Evolutionary conservation across 345 rosid species (phyloP).

Genomic region (Melastoma malabathricum): DNA sequence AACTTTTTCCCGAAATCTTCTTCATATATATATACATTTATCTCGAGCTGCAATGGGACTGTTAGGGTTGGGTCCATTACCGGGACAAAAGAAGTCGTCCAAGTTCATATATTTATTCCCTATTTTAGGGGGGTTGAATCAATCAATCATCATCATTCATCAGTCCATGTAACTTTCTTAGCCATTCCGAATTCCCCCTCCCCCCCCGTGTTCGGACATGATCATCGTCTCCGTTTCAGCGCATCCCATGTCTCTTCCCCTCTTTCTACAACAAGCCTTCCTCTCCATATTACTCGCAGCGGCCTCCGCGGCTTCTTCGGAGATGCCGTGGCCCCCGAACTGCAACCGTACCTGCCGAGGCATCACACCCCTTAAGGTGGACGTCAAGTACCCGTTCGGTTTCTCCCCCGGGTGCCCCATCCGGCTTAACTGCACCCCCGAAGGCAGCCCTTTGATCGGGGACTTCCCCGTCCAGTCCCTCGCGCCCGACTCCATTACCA

Average conservation of each 20-base stretch:
- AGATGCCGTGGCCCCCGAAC: not conserved
- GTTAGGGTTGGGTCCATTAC: too few species aligned
- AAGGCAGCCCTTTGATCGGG: constrained; percentile 11
- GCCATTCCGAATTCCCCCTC: too few species aligned
- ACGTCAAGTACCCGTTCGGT: constrained; percentile 47
- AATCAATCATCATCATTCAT: too few species aligned
- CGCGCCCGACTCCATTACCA: constrained; percentile 13
- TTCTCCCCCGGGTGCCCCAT: constrained; percentile 41
- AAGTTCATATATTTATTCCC: too few species aligned
- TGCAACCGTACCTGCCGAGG: constrained; percentile 29
- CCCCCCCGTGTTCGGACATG: too few species aligned
- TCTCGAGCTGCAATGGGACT: too few species aligned
- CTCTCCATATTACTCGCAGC: not conserved
- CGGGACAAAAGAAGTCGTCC: too few species aligned
- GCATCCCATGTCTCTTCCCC: not conserved
- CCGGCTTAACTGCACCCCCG: constrained; percentile 28
- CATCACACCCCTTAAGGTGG: not conserved
- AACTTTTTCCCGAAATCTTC: too few species aligned
- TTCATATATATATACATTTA: too few species aligned
- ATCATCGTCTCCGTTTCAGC: too few species aligned
- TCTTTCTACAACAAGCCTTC: not conserved
- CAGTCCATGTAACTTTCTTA: too few species aligned
- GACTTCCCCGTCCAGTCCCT: constrained; percentile 16
- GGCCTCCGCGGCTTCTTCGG: not conserved
- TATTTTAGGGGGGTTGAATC: too few species aligned